Evolutionary conservation across 441 rosid genomes (phyloP).

Genomic region (Rhodomyrtus psidioides): DNA sequence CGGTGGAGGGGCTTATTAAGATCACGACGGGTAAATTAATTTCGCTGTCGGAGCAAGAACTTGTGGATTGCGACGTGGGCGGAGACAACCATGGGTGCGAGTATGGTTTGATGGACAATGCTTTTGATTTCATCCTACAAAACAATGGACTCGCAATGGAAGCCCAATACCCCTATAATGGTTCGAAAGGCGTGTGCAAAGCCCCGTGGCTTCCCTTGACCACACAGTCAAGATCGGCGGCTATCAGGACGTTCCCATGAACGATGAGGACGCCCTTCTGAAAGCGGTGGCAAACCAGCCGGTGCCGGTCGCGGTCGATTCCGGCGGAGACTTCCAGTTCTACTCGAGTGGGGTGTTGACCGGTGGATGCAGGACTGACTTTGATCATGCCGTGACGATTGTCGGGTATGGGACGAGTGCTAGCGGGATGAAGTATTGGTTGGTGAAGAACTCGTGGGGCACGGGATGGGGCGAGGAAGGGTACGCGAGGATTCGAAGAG

Average conservation of each 20-base stretch:
- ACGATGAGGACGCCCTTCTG: conserved; percentile 4
- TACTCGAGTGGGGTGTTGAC: conserved; percentile 14
- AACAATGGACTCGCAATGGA: conserved; percentile 10
- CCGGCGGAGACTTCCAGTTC: conserved; percentile 13
- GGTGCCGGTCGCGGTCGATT: conserved; percentile 18
- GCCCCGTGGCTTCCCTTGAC: background rate
- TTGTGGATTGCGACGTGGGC: conserved; percentile 16
- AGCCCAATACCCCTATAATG: conserved; percentile 13
- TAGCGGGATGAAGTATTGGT: conserved; percentile 15
- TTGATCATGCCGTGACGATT: conserved; percentile 19
- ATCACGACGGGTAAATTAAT: conserved; percentile 11
- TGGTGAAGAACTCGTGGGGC: conserved; percentile 24
- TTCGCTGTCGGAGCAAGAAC: conserved; percentile 18
- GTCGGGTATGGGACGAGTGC: conserved; percentile 15
- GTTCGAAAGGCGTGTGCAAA: conserved; percentile 9
- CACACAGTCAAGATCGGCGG: conserved; percentile 8
- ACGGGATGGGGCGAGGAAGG: conserved; percentile 17
- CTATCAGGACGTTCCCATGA: conserved; percentile 16
- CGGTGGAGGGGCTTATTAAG: conserved; percentile 12
- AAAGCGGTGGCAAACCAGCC: conserved; percentile 17
- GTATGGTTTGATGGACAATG: conserved; percentile 23
- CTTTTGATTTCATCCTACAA: conserved; percentile 6
- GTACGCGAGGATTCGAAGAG: conserved; percentile 11
- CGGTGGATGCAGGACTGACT: conserved; percentile 7
- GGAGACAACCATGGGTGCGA: conserved; percentile 17